These are phyloP conservation scores for Fusarium tuaranense DNA, from an alignment of 2,329 filamentous ascomycete genomes.

Conservation along the genomic window DNA sequence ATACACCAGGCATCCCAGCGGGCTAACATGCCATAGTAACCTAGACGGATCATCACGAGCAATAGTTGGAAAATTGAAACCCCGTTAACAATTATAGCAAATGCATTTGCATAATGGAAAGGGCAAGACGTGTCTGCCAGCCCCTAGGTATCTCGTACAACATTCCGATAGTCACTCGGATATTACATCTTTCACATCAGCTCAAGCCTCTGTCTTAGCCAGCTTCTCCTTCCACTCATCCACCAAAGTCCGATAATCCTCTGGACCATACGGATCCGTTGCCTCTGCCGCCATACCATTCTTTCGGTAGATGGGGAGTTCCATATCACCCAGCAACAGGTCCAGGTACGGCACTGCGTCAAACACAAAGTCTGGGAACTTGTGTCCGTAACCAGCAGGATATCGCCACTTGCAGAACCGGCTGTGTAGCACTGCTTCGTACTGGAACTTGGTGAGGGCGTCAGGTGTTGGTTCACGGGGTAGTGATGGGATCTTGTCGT, in stretches of 20 bases:
- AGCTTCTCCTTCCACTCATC: constrained; percentile 60
- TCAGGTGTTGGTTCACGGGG: constrained; percentile 28
- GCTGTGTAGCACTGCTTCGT: constrained; percentile 72
- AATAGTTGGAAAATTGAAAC: neutral
- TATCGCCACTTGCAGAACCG: constrained; percentile 79
- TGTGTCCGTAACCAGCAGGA: constrained; percentile 72
- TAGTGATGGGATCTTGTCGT: constrained; percentile 42
- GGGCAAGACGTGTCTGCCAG: neutral
- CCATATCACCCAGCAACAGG: constrained; percentile 73
- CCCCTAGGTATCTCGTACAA: neutral
- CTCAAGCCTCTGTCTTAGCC: neutral
- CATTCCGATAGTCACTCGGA: neutral
- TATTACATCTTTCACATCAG: neutral
- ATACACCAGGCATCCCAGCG: neutral
- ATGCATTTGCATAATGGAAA: neutral
- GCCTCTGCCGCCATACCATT: constrained; percentile 63
- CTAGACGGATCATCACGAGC: neutral
- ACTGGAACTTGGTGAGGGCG: constrained; percentile 57
- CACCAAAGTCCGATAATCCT: constrained; percentile 67
- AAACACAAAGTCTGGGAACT: constrained; percentile 78
- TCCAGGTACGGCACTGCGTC: constrained; percentile 82
- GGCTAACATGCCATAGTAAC: neutral
- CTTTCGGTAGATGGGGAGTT: constrained; percentile 68
- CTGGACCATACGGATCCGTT: constrained; percentile 67
- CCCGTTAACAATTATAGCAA: neutral